Base-by-base conservation (phyloP, 192 early-diverging fungal genomes). In the Podila epicladia region DNA sequence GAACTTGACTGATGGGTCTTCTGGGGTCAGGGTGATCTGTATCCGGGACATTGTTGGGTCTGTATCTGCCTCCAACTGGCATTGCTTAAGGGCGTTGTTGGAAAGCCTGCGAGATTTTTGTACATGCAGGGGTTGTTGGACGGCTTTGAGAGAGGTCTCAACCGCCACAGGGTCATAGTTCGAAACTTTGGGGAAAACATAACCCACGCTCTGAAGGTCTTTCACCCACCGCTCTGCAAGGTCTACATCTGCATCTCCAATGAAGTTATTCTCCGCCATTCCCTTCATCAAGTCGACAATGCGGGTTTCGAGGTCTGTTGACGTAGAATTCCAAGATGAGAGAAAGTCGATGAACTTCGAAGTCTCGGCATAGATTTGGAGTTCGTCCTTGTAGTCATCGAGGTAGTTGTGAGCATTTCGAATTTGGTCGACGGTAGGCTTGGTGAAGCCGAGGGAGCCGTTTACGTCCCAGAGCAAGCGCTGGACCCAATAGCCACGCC, bases 21-120 rank as follows among this genome's bases (percentile, higher is more conserved):
- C 33, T 35, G 33, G 33, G 7, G 0, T 7, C 33, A 0, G 5
- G 58, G 58, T 58, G 58, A 58, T 58, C 24, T 58, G 58, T 24
- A 58, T 58, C 58, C 58, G 58, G 58, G 58, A 58, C 58, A 58
- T 58, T n/a, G 58, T 2, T 28, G 58, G 58, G 58, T 58, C 58
- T 12, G 2, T 8, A n/a, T 20, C 24, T 24, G 58, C 58, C n/a
- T 58, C 58, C 58, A 35, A 35, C 33, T 35, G 58, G 24, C 58
- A 58, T 28, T 58, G 58, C 58, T 19, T 26, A 1, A 58, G 28
- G 0, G 58, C 58, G 58, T 58, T 28, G 9, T 26, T 58, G n/a
- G 58, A 58, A 26, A 20, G 58, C 58, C 31, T 2, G 28, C 1
- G 24, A 28, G 58, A 58, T 58, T 24, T 58, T 12, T 58, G 58